Conservation (phyloP, 768 basidiomycete genomes). For the Phaeolepiota aurea region DNA sequence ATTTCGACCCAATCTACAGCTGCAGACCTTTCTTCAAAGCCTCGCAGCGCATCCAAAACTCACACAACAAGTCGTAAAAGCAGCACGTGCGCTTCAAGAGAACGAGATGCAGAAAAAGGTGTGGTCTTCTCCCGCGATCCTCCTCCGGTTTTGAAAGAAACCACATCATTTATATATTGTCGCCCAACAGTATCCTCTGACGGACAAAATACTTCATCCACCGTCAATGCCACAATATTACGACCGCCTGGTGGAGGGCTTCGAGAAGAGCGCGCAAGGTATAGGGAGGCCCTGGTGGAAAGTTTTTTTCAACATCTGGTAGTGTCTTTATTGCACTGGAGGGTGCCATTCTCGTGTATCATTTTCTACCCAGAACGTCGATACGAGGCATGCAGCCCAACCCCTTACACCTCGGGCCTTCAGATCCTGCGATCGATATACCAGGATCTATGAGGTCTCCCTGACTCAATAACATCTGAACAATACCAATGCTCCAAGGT, state of each 20-base stretch:
- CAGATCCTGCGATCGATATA: too few species aligned
- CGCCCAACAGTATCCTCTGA: conserved; percentile 51
- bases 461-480: too few species aligned
- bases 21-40: conserved; percentile 54
- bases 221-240: conserved; percentile 71
- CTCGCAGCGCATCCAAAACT: conserved; percentile 64
- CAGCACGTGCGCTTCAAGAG: conserved; percentile 45
- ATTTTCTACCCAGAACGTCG: neutral
- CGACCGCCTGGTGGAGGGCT: conserved; percentile 61
- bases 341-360: too few species aligned
- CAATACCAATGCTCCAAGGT: too few species aligned
- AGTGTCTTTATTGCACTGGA: too few species aligned
- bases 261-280: conserved; percentile 70
- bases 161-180: conserved; percentile 6
- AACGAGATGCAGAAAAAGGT: conserved; percentile 57
- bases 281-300: conserved; percentile 81
- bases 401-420: too few species aligned
- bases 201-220: conserved; percentile 55
- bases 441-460: too few species aligned
- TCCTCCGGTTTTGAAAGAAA: conserved; percentile 8
- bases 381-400: too few species aligned
- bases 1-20: conserved; percentile 70
- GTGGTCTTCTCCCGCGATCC: conserved; percentile 25
- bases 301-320: conserved; percentile 73
- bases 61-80: conserved; percentile 49